Evolutionary conservation across 139 green algal genomes (phyloP).

Genomic region (Mychonastes homosphaera): DNA sequence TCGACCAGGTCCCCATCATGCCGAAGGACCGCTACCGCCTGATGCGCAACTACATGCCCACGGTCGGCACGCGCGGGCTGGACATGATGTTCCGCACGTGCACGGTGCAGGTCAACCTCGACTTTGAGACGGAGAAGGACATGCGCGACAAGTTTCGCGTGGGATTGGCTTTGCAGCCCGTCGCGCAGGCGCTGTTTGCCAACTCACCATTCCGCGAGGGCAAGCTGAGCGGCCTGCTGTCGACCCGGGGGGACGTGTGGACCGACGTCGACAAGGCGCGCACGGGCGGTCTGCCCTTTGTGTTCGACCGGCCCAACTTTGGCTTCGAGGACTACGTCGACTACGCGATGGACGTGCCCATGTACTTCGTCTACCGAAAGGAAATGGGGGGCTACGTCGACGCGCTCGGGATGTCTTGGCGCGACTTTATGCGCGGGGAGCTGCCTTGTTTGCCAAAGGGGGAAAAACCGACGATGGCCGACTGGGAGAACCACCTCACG

Average conservation of each 20-base stretch:
- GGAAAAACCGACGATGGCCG: slow-evolving; percentile 70
- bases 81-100: slow-evolving; percentile 99
- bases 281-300: slow-evolving; percentile 85
- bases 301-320: slow-evolving; percentile 92
- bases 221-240: slow-evolving; percentile 58
- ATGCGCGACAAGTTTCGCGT: slow-evolving; percentile 97
- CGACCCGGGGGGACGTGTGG: slow-evolving; percentile 66
- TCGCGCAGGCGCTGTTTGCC: slow-evolving; percentile 96
- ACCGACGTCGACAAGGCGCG: slow-evolving; percentile 80
- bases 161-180: slow-evolving; percentile 87
- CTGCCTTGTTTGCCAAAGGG: slow-evolving; percentile 69
- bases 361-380: slow-evolving; percentile 99
- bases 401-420: slow-evolving; percentile 64
- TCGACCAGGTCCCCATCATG: slow-evolving; percentile 86
- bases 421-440: slow-evolving; percentile 84
- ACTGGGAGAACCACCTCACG: slow-evolving; percentile 95
- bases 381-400: slow-evolving; percentile 84
- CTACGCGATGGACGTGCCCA: slow-evolving; percentile 91
- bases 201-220: slow-evolving; percentile 94
- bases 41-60: slow-evolving; percentile 80
- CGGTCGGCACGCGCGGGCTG: slow-evolving; percentile 68
- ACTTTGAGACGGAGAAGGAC: slow-evolving; percentile 91
- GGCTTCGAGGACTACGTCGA: slow-evolving; percentile 79
- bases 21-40: slow-evolving; percentile 56
- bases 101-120: slow-evolving; percentile 98